Conservation (phyloP, 225 moss, liverwort and hornwort genomes). For the Takakia lepidozioides region DNA sequence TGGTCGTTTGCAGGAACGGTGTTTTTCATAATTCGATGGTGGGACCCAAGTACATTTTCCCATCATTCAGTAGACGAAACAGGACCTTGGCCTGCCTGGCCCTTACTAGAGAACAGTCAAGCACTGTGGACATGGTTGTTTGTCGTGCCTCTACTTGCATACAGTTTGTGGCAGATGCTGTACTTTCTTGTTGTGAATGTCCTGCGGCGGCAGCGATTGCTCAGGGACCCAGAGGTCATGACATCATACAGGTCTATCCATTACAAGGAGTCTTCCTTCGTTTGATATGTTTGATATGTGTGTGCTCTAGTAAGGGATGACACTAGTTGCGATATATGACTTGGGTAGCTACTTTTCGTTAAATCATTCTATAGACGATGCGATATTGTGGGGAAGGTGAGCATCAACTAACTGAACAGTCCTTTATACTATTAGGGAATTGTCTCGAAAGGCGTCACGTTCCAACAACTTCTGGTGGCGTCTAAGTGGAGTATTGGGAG, state of each 20-base stretch:
- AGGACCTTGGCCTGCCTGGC: constrained; percentile 99
- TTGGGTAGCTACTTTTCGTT: too few species aligned
- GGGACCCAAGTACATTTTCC: constrained; percentile 95
- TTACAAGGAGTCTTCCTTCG: too few species aligned
- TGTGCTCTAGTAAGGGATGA: too few species aligned
- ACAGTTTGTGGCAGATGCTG: constrained; percentile 86
- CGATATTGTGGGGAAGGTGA: too few species aligned
- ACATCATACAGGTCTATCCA: constrained; percentile 72
- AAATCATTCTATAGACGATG: too few species aligned
- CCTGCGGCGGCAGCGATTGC: constrained; percentile 72
- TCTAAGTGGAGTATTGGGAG: constrained; percentile 75
- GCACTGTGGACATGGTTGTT: constrained; percentile 93
- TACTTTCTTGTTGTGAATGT: constrained; percentile 96
- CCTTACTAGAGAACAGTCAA: constrained; percentile 55
- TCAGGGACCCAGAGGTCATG: constrained; percentile 94
- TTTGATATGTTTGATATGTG: too few species aligned
- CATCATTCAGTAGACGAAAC: constrained; percentile 84
- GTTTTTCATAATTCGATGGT: constrained; percentile 98
- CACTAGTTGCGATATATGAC: too few species aligned
- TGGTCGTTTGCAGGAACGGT: constrained; percentile 56
- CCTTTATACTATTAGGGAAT: too few species aligned
- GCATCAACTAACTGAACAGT: too few species aligned
- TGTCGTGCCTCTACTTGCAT: constrained; percentile 74
- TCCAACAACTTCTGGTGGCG: constrained; percentile 99
- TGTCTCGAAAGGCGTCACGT: constrained; percentile 89